These are phyloP conservation scores for Phytophthora hybrid DNA, from an alignment of 352 stramenopile species.

Conservation along the genomic window DNA sequence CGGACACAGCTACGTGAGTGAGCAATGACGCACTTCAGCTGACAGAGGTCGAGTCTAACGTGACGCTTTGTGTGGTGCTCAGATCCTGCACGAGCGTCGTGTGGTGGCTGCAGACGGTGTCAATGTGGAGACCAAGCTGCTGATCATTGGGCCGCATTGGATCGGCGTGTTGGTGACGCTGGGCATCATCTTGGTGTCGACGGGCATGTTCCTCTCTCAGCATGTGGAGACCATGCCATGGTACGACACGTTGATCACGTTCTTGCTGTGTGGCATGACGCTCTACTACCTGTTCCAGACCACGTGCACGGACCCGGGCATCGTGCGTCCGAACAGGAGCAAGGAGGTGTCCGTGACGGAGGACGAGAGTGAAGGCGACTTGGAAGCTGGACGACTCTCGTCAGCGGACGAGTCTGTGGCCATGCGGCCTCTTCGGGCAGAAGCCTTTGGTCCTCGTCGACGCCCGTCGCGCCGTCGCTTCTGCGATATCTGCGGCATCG, in stretches of 20 bases:
- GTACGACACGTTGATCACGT: constrained; percentile 68
- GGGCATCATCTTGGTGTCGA: constrained; percentile 66
- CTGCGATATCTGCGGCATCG: constrained; percentile 76
- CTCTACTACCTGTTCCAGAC: constrained; percentile 80
- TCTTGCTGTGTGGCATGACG: constrained; percentile 62
- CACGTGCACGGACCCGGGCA: constrained; percentile 79
- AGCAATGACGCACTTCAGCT: no score
- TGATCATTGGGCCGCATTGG: constrained; percentile 85
- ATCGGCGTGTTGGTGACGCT: constrained; percentile 79
- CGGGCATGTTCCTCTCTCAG: constrained; percentile 68
- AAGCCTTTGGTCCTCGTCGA: constrained; percentile 13
- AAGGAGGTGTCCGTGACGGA: constrained; percentile 28
- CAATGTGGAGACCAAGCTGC: constrained; percentile 36
- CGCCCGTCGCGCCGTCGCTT: constrained; percentile 43
- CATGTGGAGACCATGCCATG: constrained; percentile 58
- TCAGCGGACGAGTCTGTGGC: constrained; percentile 3
- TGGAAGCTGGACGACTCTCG: constrained; percentile 28
- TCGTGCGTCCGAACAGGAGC: constrained; percentile 41
- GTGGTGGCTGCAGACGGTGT: constrained; percentile 34
- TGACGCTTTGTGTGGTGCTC: constrained; percentile 5
- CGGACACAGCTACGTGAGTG: constrained; percentile 51
- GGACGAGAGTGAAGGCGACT: constrained; percentile 31
- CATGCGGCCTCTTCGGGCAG: constrained; percentile 7
- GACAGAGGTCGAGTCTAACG: constrained; percentile 11
- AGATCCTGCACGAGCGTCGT: constrained; percentile 64